Evolutionary conservation across 2,329 filamentous ascomycete genomes (phyloP).

Genomic region (Coniochaeta ligniaria): DNA sequence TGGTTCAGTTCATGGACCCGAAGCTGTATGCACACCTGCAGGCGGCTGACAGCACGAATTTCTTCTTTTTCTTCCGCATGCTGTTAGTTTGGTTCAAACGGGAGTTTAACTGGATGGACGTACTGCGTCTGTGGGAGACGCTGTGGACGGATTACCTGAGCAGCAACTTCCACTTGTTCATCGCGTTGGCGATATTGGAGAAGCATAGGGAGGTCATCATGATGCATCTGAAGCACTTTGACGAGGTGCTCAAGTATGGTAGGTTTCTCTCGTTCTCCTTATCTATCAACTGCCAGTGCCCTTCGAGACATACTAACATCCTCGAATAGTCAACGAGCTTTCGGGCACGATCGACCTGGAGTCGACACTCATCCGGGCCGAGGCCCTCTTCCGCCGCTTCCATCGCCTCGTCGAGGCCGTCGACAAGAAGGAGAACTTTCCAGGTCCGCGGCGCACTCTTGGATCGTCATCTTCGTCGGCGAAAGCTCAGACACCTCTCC

Average conservation of each 20-base stretch:
- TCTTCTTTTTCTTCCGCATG: constrained; percentile 99
- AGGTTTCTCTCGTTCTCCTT: constrained; percentile 26
- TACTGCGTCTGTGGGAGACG: constrained; percentile 82
- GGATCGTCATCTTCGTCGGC: neutral
- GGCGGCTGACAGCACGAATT: constrained; percentile 90
- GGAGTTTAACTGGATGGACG: constrained; percentile 85
- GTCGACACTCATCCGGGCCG: constrained; percentile 78
- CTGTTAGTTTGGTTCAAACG: constrained; percentile 98
- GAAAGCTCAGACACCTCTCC: neutral
- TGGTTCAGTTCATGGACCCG: constrained; percentile 95
- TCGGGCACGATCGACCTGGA: constrained; percentile 88
- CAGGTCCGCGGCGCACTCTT: constrained; percentile 3
- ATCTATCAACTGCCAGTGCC: neutral
- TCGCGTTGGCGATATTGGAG: constrained; percentile 89
- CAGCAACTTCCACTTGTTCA: constrained; percentile 88
- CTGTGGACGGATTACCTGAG: constrained; percentile 91
- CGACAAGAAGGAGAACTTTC: constrained; percentile 73
- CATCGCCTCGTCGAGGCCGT: constrained; percentile 83
- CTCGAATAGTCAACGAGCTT: constrained; percentile 74
- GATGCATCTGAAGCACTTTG: constrained; percentile 87
- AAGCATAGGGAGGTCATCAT: constrained; percentile 97
- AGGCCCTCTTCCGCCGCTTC: constrained; percentile 82
- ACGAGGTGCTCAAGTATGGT: constrained; percentile 96
- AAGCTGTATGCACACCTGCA: constrained; percentile 87
- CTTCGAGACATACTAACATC: constrained; percentile 7